Evolutionary conservation across 2,329 filamentous ascomycete genomes (phyloP).

Genomic region (Monosporascus sp.): DNA sequence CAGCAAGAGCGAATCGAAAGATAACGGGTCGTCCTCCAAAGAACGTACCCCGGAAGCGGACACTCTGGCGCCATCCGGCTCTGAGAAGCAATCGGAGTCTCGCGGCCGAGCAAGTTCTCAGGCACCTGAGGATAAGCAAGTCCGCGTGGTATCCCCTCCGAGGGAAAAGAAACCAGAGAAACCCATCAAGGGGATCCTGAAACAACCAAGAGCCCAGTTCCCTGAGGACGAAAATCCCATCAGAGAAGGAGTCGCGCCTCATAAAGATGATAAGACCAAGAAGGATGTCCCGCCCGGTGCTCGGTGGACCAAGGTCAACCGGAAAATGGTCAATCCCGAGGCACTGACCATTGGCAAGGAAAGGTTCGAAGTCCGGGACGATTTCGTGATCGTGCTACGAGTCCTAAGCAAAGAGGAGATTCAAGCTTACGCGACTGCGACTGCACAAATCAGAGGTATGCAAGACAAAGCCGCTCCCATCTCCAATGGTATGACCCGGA

Average conservation of each 20-base stretch:
- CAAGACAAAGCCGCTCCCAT: slow-evolving; percentile 6
- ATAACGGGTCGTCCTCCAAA: slow-evolving; percentile 10
- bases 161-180: slow-evolving; percentile 59
- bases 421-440: slow-evolving; percentile 76
- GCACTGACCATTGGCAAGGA: slow-evolving; percentile 83
- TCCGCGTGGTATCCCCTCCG: slow-evolving; percentile 71
- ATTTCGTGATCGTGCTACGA: slow-evolving; percentile 87
- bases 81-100: slow-evolving; percentile 18
- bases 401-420: slow-evolving; percentile 88
- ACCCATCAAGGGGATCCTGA: slow-evolving; percentile 77
- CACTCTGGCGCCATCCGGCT: slow-evolving; percentile 5
- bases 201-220: slow-evolving; percentile 74
- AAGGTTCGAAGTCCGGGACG: slow-evolving; percentile 84
- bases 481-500: slow-evolving; percentile 25
- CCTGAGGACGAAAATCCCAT: slow-evolving; percentile 80
- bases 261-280: slow-evolving; percentile 75
- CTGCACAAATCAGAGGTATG: slow-evolving; percentile 74
- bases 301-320: slow-evolving; percentile 89
- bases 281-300: slow-evolving; percentile 73
- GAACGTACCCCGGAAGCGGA: not conserved
- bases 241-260: slow-evolving; percentile 86
- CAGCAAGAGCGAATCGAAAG: slow-evolving; percentile 22
- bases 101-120: slow-evolving; percentile 36
- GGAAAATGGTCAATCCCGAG: slow-evolving; percentile 82
- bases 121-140: slow-evolving; percentile 39